A percentile compares a stretch with the other conserved stretches of the same genome.
These are phyloP conservation scores for Papiliotrema laurentii DNA, from an alignment of 1,284 basidiomycete genomes.

Conservation along the genomic window DNA sequence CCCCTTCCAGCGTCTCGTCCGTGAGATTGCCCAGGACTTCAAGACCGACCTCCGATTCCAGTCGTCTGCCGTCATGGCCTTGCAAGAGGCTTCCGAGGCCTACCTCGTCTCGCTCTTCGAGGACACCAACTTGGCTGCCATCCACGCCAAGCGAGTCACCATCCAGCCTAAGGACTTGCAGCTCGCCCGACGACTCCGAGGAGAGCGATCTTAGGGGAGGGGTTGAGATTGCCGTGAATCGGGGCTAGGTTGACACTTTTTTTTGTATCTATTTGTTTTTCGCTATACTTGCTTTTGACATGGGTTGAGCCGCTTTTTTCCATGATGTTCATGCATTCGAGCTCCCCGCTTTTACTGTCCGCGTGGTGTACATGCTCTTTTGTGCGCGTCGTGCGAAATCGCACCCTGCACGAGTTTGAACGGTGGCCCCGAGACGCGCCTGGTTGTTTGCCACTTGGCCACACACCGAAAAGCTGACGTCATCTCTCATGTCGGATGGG, in stretches of 20 bases:
- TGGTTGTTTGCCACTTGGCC: too few species aligned
- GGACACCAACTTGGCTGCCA: conserved; percentile 45
- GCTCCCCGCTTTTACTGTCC: neutral
- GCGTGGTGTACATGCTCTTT: neutral
- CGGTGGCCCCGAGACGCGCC: too few species aligned
- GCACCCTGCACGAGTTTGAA: too few species aligned
- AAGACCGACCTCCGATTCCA: conserved; percentile 47
- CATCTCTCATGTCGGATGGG: too few species aligned
- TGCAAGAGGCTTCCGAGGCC: conserved; percentile 70
- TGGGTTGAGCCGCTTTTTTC: neutral
- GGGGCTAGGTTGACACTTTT: neutral
- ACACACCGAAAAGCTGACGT: too few species aligned
- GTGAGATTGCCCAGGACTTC: conserved; percentile 89
- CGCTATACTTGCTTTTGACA: neutral
- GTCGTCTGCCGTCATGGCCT: conserved; percentile 63
- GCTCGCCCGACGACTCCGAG: conserved; percentile 59
- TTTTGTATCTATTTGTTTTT: conserved; percentile 7
- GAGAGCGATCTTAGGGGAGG: conserved; percentile 48
- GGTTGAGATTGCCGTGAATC: neutral
- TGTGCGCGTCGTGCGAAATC: too few species aligned
- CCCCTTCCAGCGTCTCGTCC: conserved; percentile 56
- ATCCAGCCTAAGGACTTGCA: conserved; percentile 68
- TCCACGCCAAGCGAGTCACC: conserved; percentile 55
- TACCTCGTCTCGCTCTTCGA: conserved; percentile 50
- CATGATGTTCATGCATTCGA: conserved; percentile 1